Conservation (phyloP, 2,329 filamentous ascomycete genomes). For the Ophiostoma quercus region DNA sequence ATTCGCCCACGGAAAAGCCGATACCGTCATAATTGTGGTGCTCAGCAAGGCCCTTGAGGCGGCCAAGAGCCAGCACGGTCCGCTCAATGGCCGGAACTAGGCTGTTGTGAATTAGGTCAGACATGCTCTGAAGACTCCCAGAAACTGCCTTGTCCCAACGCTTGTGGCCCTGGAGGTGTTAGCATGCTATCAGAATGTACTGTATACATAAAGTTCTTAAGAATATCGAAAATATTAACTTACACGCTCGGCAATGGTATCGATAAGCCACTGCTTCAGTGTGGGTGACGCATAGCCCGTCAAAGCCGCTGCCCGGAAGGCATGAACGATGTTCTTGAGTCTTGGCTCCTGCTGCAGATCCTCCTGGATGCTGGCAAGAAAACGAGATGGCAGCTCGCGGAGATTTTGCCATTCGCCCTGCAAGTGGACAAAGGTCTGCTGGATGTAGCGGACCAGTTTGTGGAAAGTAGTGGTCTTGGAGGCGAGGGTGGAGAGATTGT, state of each 20-base stretch:
- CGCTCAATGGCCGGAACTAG: slow-evolving; percentile 84
- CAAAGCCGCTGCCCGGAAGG: slow-evolving; percentile 75
- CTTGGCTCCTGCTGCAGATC: slow-evolving; percentile 60
- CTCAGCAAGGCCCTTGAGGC: slow-evolving; percentile 74
- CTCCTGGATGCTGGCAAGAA: slow-evolving; percentile 70
- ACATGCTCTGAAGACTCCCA: slow-evolving; percentile 70
- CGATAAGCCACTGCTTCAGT: slow-evolving; percentile 82
- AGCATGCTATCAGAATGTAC: neutral
- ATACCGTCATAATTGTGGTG: slow-evolving; percentile 62
- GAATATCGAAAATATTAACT: neutral
- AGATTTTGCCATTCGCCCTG: slow-evolving; percentile 76
- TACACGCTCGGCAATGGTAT: slow-evolving; percentile 69
- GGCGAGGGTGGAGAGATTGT: slow-evolving; percentile 77
- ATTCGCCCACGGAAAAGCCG: slow-evolving; percentile 59
- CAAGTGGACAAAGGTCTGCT: slow-evolving; percentile 74
- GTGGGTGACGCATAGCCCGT: slow-evolving; percentile 73
- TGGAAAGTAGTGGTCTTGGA: slow-evolving; percentile 84
- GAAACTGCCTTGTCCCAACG: slow-evolving; percentile 87
- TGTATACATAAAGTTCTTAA: no score
- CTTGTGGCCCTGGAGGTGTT: slow-evolving; percentile 12
- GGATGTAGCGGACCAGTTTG: slow-evolving; percentile 78
- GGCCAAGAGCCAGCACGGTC: slow-evolving; percentile 71
- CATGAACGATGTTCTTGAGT: slow-evolving; percentile 58
- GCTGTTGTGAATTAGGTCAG: slow-evolving; percentile 76
- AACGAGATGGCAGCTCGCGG: slow-evolving; percentile 71